Evolutionary conservation across 208 protist genomes (phyloP).

Genomic region (Angomonas desouzai): DNA sequence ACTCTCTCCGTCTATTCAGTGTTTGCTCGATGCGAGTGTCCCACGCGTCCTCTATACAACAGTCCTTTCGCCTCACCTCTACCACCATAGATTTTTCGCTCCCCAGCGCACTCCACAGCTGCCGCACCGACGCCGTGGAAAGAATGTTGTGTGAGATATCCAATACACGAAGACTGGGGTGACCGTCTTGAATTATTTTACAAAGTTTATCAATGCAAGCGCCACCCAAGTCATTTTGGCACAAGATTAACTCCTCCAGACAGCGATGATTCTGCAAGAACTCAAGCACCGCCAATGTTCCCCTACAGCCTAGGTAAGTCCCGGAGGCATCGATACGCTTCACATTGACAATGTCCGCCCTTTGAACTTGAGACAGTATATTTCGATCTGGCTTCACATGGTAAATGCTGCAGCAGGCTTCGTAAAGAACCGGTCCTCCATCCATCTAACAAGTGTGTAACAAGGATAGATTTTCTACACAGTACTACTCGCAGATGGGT

Average conservation of each 20-base stretch:
- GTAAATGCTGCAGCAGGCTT: conserved; percentile 58
- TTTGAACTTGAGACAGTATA: conserved; percentile 46
- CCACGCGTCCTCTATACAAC: conserved; percentile 66
- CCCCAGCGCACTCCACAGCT: conserved; percentile 62
- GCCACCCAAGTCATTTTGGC: conserved; percentile 59
- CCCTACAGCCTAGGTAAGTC: conserved; percentile 71
- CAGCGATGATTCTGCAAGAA: conserved; percentile 58
- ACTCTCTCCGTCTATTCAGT: conserved; percentile 43
- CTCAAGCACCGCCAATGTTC: conserved; percentile 64
- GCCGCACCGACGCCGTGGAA: conserved; percentile 53
- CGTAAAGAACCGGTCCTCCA: conserved; percentile 40
- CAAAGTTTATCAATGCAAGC: conserved; percentile 62
- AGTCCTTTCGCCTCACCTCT: conserved; percentile 39
- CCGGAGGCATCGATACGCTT: conserved; percentile 56
- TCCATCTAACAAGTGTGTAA: conserved; percentile 13
- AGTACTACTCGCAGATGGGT: too few relatives aligned
- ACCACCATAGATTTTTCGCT: conserved; percentile 26
- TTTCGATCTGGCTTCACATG: conserved; percentile 64
- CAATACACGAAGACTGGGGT: conserved; percentile 44
- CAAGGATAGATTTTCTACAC: too few relatives aligned
- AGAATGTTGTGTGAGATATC: conserved; percentile 67
- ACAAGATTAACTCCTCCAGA: conserved; percentile 48
- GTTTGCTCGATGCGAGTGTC: conserved; percentile 49
- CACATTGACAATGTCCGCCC: conserved; percentile 49
- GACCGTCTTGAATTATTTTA: conserved; percentile 35